phyloP scores from a whole-genome alignment of 345 rosid species.

The Atalantia buxifolia region DNA sequence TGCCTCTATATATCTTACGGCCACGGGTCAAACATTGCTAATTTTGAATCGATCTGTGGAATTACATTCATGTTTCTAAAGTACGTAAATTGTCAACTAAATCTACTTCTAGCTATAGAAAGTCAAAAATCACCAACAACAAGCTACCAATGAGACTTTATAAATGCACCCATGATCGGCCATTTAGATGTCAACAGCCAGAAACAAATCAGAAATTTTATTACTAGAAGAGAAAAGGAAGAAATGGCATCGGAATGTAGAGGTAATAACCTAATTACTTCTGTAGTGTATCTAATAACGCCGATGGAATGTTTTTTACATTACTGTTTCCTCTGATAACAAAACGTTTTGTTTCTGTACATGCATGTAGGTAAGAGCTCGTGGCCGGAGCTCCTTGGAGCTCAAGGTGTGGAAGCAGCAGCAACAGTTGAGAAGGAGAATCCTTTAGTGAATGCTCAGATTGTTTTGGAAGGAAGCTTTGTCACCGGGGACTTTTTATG shows the following conservation, averaged over 20 bases:
- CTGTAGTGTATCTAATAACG: no score
- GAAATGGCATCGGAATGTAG: no score
- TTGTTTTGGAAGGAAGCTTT: constrained; percentile 4
- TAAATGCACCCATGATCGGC: background rate
- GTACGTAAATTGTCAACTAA: background rate
- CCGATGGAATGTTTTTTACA: no score
- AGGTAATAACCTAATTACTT: no score
- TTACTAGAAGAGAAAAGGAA: no score
- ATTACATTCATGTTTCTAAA: background rate
- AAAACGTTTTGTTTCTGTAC: background rate
- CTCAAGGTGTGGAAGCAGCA: background rate
- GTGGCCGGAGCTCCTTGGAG: constrained; percentile 23
- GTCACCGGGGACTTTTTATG: background rate
- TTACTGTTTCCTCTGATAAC: background rate
- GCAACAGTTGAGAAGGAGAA: constrained; percentile 17
- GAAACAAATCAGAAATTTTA: no score
- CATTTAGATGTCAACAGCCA: background rate
- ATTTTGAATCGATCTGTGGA: background rate
- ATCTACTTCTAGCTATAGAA: no score
- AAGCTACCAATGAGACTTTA: background rate
- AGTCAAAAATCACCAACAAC: no score
- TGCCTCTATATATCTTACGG: background rate
- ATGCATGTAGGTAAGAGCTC: constrained; percentile 15
- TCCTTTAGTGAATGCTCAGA: constrained; percentile 10
- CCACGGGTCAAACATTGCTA: background rate